These are phyloP conservation scores for Amylostereum chailletii DNA, from an alignment of 1,284 basidiomycete genomes.

Conservation along the genomic window DNA sequence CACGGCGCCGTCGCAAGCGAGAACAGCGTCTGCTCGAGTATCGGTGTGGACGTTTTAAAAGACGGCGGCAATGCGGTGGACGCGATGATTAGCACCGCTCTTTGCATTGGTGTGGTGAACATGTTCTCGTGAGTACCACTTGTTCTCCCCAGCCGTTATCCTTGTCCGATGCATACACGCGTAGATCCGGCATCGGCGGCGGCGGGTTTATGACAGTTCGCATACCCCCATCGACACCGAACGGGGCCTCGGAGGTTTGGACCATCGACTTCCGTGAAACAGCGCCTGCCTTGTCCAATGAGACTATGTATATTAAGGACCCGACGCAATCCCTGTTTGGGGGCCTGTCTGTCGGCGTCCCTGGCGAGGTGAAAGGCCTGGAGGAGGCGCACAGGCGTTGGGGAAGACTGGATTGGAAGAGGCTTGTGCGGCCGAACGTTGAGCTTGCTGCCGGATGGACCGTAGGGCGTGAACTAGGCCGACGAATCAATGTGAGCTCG, in stretches of 20 bases:
- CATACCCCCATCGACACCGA: slow-evolving; percentile 45
- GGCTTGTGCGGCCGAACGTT: slow-evolving; percentile 69
- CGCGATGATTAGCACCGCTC: slow-evolving; percentile 70
- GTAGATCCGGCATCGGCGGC: slow-evolving; percentile 79
- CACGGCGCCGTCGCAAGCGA: slow-evolving; percentile 85
- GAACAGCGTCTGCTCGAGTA: slow-evolving; percentile 74
- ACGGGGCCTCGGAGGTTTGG: slow-evolving; percentile 50
- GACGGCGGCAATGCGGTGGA: slow-evolving; percentile 90
- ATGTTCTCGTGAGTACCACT: slow-evolving; percentile 67
- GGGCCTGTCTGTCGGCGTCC: slow-evolving; percentile 77
- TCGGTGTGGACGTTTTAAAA: slow-evolving; percentile 71
- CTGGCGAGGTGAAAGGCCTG: slow-evolving; percentile 81
- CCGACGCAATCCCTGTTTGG: slow-evolving; percentile 54
- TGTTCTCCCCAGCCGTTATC: neutral
- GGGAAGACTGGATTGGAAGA: slow-evolving; percentile 72
- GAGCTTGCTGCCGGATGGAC: slow-evolving; percentile 71
- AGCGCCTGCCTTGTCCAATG: slow-evolving; percentile 64
- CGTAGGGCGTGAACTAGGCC: slow-evolving; percentile 68
- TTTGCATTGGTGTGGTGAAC: slow-evolving; percentile 84
- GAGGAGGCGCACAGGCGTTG: slow-evolving; percentile 74
- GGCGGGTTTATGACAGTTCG: slow-evolving; percentile 90
- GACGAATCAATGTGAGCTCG: slow-evolving; percentile 55
- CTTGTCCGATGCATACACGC: neutral
- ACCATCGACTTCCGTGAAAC: slow-evolving; percentile 87
- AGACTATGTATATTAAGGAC: slow-evolving; percentile 64